Evolutionary conservation across 179 eudicot genomes (phyloP), one percentile per base, ranked within the genome.

Genomic region (Gypsophila paniculata): DNA sequence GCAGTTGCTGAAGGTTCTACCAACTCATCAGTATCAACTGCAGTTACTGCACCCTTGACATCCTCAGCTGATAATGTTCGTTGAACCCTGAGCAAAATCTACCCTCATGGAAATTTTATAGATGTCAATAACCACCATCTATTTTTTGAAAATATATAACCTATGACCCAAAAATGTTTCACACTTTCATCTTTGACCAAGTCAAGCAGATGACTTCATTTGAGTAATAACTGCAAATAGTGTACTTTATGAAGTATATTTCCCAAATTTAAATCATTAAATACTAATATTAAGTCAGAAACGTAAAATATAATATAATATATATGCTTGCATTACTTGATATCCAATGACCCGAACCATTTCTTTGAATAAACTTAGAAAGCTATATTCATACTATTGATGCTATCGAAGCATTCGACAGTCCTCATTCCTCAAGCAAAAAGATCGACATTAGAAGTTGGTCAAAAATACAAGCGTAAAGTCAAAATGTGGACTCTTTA

Each of bases 1-100:
- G 93, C 94, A 77, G 42, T 66, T 26, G 83, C 81, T 57, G 92
- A 77, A 73, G 83, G 81, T 48, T 78, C 76, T 66, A 83, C 80
- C 67, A 68, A 22, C 61, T 76, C 75, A 68, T 81, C 78, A 42
- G 79, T 72, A 83, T 75, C 79, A 68, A 65, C 77, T 57, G n/a
- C n/a, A n/a, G n/a, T n/a, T n/a, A n/a, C n/a, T n/a, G 52, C 67
- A 61, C 84, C 77, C 70, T 72, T 64, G 51, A 76, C 72, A 65
- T 57, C 83, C 77, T 81, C 81, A 54, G 73, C 76, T 67, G 87
- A 82, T 69, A 94, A 84, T 34, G 68, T 64, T 60, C 87, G 83
- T 75, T 89, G 96, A 72, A 89, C 84, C 83, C 87, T 87, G 89
- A 87, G 99, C 83, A 94, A 72, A 82, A 86, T 82, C 99, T 94